Conservation (phyloP, 2,329 filamentous ascomycete genomes). For the Fusarium pseudocircinatum region DNA sequence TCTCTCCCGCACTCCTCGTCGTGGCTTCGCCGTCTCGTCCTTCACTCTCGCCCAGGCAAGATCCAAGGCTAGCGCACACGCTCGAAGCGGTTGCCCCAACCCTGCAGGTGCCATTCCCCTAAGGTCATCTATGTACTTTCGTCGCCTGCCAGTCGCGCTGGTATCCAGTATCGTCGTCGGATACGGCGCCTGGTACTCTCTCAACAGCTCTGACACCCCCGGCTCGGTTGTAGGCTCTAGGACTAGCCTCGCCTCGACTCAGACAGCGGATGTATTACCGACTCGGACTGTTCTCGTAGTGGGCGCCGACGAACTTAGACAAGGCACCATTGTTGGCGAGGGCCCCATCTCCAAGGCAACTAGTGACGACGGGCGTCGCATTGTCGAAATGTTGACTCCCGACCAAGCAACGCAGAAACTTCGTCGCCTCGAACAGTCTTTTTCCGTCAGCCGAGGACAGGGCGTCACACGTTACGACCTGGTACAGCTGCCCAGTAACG, state of each 20-base stretch:
- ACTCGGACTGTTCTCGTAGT: conserved; percentile 82
- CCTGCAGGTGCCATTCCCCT: conserved; percentile 56
- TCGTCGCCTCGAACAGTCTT: conserved; percentile 90
- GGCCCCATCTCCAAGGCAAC: conserved; percentile 89
- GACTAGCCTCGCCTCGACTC: conserved; percentile 55
- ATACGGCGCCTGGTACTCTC: conserved; percentile 81
- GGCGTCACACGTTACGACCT: conserved; percentile 95
- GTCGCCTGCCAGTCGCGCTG: conserved; percentile 72
- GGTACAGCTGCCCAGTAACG: conserved; percentile 93
- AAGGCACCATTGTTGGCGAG: conserved; percentile 84
- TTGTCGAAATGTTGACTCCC: conserved; percentile 95
- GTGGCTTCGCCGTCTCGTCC: conserved; percentile 56
- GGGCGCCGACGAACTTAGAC: conserved; percentile 89
- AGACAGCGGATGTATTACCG: conserved; percentile 53
- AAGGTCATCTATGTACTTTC: conserved; percentile 79
- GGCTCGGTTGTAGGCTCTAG: conserved; percentile 46
- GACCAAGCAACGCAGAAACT: conserved; percentile 93
- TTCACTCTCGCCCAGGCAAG: conserved; percentile 69
- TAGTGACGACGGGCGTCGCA: conserved; percentile 83
- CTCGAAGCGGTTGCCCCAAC: conserved; percentile 49
- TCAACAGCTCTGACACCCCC: conserved; percentile 57
- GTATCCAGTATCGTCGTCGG: conserved; percentile 74
- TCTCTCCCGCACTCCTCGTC: conserved; percentile 59
- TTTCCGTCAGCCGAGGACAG: conserved; percentile 85
- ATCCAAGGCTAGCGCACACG: conserved; percentile 58